Percentiles rank a stretch among this genome's conserved stretches.
Evolutionary conservation across 176 grass and related monocot species (phyloP).

Genomic region (Elaeis guineensis): DNA sequence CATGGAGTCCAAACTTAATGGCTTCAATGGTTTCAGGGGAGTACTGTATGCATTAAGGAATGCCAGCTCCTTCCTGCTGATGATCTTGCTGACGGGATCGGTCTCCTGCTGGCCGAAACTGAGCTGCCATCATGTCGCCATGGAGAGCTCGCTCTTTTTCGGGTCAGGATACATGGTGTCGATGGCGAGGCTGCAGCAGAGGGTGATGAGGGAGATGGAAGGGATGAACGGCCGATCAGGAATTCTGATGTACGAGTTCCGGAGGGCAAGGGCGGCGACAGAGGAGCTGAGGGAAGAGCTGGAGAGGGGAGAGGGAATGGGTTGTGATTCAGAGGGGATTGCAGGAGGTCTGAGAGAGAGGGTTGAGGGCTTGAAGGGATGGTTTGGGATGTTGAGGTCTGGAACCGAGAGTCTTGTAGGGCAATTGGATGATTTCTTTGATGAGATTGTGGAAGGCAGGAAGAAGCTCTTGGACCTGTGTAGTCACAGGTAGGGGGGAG

Average conservation of each 20-base stretch:
- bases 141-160: slow-evolving; percentile 2
- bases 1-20: slow-evolving; percentile 5
- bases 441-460: slow-evolving; percentile 97
- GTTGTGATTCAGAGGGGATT: slow-evolving; percentile 16
- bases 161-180: not conserved
- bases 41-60: slow-evolving; percentile 6
- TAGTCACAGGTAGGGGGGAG: slow-evolving; percentile 45
- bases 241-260: slow-evolving; percentile 1
- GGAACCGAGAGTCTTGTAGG: slow-evolving; percentile 80
- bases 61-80: slow-evolving; percentile 11
- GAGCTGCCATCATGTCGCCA: not conserved
- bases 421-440: slow-evolving; percentile 95
- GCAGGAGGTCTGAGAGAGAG: slow-evolving; percentile 36
- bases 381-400: slow-evolving; percentile 61
- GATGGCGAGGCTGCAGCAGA: slow-evolving; percentile 9
- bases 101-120: slow-evolving; percentile 8
- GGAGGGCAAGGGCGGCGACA: slow-evolving; percentile 22
- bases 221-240: not conserved
- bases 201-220: slow-evolving; percentile 12
- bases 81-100: slow-evolving; percentile 10
- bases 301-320: slow-evolving; percentile 36
- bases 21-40: slow-evolving; percentile 20
- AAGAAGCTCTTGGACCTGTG: slow-evolving; percentile 96
- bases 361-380: slow-evolving; percentile 64
- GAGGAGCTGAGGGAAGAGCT: slow-evolving; percentile 52